Evolutionary conservation across 1,284 basidiomycete genomes (phyloP), one percentile per base, ranked within the genome.

Genomic region (Cryptococcus neoformans): DNA sequence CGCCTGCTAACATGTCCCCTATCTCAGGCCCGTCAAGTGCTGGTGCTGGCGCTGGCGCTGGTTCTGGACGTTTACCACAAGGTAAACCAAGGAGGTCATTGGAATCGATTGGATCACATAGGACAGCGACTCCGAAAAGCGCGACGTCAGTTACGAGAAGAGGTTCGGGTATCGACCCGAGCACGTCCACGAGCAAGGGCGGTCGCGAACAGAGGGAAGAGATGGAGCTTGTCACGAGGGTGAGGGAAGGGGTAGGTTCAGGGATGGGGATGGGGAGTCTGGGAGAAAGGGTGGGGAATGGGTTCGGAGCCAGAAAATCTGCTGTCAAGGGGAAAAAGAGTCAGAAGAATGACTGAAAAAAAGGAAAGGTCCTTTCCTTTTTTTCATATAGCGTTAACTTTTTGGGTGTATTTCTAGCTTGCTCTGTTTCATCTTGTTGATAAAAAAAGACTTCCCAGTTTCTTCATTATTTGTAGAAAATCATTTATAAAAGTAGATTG

Each of bases 1-100:
- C 68, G 14, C 68, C 68, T 12, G 8, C 56, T 58, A n/a, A 49
- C 28, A 48, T 48, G 14, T 48, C 46, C 4, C 28, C 28, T 4
- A 28, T 28, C 28, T 28, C 28, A 28, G 28, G 28, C 28, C 28
- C 28, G 2, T 28, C 28, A 28, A 28, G 28, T 28, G 28, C 28
- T 28, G 28, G 28, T 3, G 28, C 28, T 28, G 28, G 28, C 28
- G 28, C 28, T 28, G 28, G 28, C 4, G 2, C 28, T 28, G 28
- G 3, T 28, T 28, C 28, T 28, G 28, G 28, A 28, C 28, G 28
- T 28, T 28, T 28, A 28, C 28, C 28, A 28, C 28, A 28, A 28
- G 28, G 28, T 28, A 28, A 28, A 28, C 4, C 28, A 4, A 28
- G 28, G 28, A 28, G 28, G 9, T 47, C 46, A 36, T 12, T 47